Evolutionary conservation across 164 flowering plant species (phyloP), one percentile per base, ranked within the genome.

Genomic region (Malania oleifera): DNA sequence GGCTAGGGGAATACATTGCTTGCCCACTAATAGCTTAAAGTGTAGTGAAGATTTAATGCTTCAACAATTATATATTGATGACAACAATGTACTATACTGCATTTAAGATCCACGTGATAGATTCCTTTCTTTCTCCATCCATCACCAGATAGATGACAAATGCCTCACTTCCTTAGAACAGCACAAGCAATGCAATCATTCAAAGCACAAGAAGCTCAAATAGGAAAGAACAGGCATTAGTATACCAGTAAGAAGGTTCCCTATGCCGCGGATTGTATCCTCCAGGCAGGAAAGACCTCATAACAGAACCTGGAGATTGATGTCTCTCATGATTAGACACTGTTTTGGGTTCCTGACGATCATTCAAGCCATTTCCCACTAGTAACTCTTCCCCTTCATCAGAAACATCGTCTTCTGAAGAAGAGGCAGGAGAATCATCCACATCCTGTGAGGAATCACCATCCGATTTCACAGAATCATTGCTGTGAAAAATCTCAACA

Each of bases 211-310:
- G 25, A 54, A 43, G 25, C 40, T 49, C 10, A 7, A 56, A n/a
- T 2, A 59, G 25, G 3, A 41, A 34, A 48, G 18, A 54, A 1
- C 3, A 53, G 56, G 29, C 5, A 27, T 18, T 25, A 15, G 47
- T 6, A 34, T 83, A 89, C 98, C 96, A 87, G 71, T 62, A 88
- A 60, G 84, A 77, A 56, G 99, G 99, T 54, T 95, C 99, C 62
- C 99, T 75, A 62, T 85, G 86, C 15, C 85, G 80, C 25, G 92
- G 95, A 56, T 86, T 60, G 58, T 90, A 90, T 20, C 95, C 97
- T 45, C 87, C 88, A 60, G 91, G 96, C 58, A 83, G 74, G 48
- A 51, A 56, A 49, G 68, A 40, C 55, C 31, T 51, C 20, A 26
- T 34, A 54, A 61, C 48, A 20, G 79, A 39, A 45, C 20, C 57